These are phyloP conservation scores for Phytophthora meadii DNA, from an alignment of 352 stramenopile genomes.

Conservation along the genomic window DNA sequence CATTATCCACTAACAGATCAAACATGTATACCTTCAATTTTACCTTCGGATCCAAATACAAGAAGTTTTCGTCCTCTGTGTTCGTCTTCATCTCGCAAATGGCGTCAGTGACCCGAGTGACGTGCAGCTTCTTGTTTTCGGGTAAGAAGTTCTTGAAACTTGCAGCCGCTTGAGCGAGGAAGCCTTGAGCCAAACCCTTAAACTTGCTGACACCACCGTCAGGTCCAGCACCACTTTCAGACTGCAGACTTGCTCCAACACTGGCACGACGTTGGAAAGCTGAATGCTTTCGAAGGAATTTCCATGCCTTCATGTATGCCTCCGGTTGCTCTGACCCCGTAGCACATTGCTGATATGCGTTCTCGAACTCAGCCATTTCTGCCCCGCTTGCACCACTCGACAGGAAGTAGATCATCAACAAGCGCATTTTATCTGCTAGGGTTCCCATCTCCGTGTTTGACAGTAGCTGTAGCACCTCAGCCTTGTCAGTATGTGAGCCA, in stretches of 20 bases:
- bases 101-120: slow-evolving; percentile 81
- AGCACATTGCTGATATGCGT: slow-evolving; percentile 68
- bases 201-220: slow-evolving; percentile 75
- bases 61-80: slow-evolving; percentile 84
- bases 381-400: slow-evolving; percentile 69
- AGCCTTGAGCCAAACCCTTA: slow-evolving; percentile 84
- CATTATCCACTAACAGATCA: background rate
- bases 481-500: slow-evolving; percentile 71
- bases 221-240: slow-evolving; percentile 30
- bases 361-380: slow-evolving; percentile 83
- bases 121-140: slow-evolving; percentile 88
- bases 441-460: slow-evolving; percentile 69
- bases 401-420: slow-evolving; percentile 91
- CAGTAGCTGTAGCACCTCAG: slow-evolving; percentile 76
- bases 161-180: slow-evolving; percentile 78
- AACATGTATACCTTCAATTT: background rate
- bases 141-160: slow-evolving; percentile 90
- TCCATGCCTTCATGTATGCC: slow-evolving; percentile 67
- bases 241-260: slow-evolving; percentile 58
- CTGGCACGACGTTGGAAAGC: slow-evolving; percentile 83
- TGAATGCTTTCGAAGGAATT: slow-evolving; percentile 84
- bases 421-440: slow-evolving; percentile 80
- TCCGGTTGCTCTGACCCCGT: slow-evolving; percentile 42
- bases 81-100: slow-evolving; percentile 85
- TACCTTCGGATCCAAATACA: slow-evolving; percentile 90